These are phyloP conservation scores for Saksenaea oblongispora DNA, from an alignment of 371 early-diverging fungal species.

Conservation along the genomic window DNA sequence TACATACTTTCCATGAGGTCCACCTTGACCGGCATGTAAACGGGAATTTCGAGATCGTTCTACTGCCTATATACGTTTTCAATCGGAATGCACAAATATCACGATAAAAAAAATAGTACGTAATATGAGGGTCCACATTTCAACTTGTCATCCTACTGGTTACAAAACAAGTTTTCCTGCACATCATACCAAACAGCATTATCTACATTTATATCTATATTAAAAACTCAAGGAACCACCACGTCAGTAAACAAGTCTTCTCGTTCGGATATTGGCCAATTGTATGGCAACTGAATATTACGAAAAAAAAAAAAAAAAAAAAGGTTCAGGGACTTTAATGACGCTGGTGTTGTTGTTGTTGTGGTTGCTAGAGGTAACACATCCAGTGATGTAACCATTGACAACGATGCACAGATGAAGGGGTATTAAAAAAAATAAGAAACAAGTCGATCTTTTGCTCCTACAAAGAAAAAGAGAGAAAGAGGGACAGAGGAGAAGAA, in stretches of 20 bases:
- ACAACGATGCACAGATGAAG: background rate
- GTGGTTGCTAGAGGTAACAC: background rate
- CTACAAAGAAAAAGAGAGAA: background rate
- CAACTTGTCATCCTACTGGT: background rate
- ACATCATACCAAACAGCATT: background rate
- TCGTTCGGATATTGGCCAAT: background rate
- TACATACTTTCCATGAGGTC: no score
- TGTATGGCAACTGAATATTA: background rate
- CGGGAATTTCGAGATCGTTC: no score
- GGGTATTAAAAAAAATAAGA: background rate
- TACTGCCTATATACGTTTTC: background rate
- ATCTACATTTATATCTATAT: background rate
- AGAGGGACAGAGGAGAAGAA: background rate
- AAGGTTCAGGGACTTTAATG: background rate
- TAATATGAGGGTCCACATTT: background rate
- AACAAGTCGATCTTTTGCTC: background rate
- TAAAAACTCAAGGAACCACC: background rate
- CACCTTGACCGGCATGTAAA: no score
- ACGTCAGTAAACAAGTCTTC: background rate
- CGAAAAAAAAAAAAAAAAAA: background rate
- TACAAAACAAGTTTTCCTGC: background rate
- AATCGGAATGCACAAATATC: background rate
- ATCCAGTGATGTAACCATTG: background rate
- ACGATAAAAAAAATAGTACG: background rate
- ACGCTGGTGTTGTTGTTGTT: no score